Evolutionary conservation across 2,329 filamentous ascomycete genomes (phyloP).

Genomic region (Westerdykella sp.): DNA sequence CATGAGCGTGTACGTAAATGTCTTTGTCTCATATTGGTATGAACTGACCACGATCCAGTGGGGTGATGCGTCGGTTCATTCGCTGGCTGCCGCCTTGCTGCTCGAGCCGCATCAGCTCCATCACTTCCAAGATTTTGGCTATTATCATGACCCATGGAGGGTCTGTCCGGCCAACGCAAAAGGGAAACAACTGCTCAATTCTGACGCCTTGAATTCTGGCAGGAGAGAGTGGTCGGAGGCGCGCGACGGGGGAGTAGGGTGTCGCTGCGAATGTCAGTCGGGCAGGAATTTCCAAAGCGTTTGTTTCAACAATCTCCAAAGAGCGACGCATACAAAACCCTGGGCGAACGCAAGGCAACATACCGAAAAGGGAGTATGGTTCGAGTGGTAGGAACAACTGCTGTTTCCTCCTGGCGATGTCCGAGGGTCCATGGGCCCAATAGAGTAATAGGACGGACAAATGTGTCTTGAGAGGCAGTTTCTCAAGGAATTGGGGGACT

Average conservation of each 20-base stretch:
- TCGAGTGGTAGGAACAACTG: too few species aligned
- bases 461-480: too few species aligned
- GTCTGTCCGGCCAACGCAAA: too few species aligned
- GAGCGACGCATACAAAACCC: not conserved
- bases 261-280: not conserved
- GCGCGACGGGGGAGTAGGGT: not conserved
- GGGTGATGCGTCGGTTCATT: constrained; percentile 94
- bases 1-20: constrained; percentile 59
- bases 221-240: not conserved
- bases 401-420: too few species aligned
- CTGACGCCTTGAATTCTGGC: too few species aligned
- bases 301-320: not conserved
- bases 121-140: constrained; percentile 97
- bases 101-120: constrained; percentile 81
- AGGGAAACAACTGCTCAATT: too few species aligned
- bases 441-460: too few species aligned
- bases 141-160: constrained; percentile 52
- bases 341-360: too few species aligned
- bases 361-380: too few species aligned
- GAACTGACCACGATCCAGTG: constrained; percentile 42
- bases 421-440: too few species aligned
- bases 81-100: constrained; percentile 80
- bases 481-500: too few species aligned
- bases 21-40: not conserved
- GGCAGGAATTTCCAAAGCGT: not conserved